Evolutionary conservation across 306 rosid genomes (phyloP), one percentile per base, ranked within the genome.

Genomic region (Gastrolobium villosum): DNA sequence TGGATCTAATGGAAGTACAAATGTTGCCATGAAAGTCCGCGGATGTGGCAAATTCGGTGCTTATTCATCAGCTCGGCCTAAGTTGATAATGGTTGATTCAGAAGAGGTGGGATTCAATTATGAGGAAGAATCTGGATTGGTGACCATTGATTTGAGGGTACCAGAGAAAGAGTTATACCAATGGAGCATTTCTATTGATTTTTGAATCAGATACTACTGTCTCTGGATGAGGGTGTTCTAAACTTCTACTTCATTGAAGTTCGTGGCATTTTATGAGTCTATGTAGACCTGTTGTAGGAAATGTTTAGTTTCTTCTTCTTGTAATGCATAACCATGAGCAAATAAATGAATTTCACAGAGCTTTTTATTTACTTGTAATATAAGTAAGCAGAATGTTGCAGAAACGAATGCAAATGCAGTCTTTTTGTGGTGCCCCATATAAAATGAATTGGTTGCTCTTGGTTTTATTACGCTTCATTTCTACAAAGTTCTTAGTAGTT

Each of bases 11-110:
- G 81, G 76, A 81, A 78, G 73, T 20, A 15, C 83, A 2, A 82
- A 44, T 15, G 79, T 88, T 35, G 39, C 11, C 2, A 60, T 89
- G 84, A 85, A 78, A 85, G 92, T 86, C 1, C 68, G 88, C 0
- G 99, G 98, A 0, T 86, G 92, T 34, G 96, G 98, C 41, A 5
- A 40, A 0, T 91, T 91, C 7, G 98, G 96, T 26, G 93, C 91
- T 3, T 95, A 91, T 78, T 87, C 98, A 6, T 95, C 94, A 3
- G 72, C 65, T 71, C 30, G 9, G 55, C 99, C 98, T 1, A 88
- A 79, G 85, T 78, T 63, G 31, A 69, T 91, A 4, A 68, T 10
- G 3, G 85, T 92, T 5, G 92, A 89, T 76, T 89, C 89, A 2
- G 84, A 81, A 82, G 89, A 81, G 48, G 74, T 82, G 13, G 85